Evolutionary conservation across 108 stramenopile species (phyloP).

Genomic region (Fragilariopsis cylindrus): DNA sequence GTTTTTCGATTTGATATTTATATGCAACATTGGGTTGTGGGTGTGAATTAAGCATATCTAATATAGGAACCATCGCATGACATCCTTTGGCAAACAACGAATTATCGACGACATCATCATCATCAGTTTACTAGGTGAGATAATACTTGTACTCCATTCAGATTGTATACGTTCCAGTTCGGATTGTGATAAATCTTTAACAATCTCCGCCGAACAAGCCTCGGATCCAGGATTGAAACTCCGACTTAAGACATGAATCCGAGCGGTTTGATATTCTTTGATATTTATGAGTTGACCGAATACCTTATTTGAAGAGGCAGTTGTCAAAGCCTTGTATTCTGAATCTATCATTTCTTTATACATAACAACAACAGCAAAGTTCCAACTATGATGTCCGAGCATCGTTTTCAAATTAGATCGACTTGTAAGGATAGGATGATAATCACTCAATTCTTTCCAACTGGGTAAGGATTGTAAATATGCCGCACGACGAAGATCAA

Average conservation of each 20-base stretch:
- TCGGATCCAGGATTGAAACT: slow-evolving; percentile 56
- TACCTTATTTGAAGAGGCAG: slow-evolving; percentile 23
- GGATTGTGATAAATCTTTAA: neutral
- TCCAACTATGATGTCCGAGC: slow-evolving; percentile 44
- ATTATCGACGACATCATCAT: neutral
- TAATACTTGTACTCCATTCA: neutral
- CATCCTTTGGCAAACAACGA: slow-evolving; percentile 53
- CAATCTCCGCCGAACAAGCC: neutral
- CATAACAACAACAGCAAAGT: slow-evolving; percentile 47
- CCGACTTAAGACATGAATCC: slow-evolving; percentile 72
- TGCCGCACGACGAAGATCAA: slow-evolving; percentile 3
- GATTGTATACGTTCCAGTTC: slow-evolving; percentile 17
- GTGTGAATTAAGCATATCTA: slow-evolving; percentile 85
- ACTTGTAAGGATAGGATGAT: slow-evolving; percentile 69
- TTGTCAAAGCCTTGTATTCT: slow-evolving; percentile 66
- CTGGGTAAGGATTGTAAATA: slow-evolving; percentile 57
- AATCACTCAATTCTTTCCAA: slow-evolving; percentile 42
- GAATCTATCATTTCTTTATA: slow-evolving; percentile 61
- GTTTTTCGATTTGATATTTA: slow-evolving; percentile 47
- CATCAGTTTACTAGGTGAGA: slow-evolving; percentile 8
- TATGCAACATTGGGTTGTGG: slow-evolving; percentile 70
- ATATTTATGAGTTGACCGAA: slow-evolving; percentile 48
- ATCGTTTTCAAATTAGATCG: slow-evolving; percentile 35
- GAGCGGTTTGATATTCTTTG: slow-evolving; percentile 58
- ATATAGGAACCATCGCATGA: slow-evolving; percentile 77